Evolutionary conservation across 177 flowering plant genomes (phyloP).

Genomic region (Tripterygium wilfordii): DNA sequence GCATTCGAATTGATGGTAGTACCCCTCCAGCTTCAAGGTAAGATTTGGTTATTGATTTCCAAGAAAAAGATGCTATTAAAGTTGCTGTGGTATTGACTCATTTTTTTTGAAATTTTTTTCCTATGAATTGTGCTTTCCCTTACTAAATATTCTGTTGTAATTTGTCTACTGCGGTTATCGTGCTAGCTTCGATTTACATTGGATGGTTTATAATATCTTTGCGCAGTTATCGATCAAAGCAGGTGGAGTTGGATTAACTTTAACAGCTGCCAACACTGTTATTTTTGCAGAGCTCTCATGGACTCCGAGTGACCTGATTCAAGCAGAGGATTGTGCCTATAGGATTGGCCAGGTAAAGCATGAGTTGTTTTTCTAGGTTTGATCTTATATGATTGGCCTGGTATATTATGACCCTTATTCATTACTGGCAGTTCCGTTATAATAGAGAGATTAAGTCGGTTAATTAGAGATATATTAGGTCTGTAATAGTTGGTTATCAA

Average conservation of each 20-base stretch:
- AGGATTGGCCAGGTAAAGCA: slow-evolving; percentile 88
- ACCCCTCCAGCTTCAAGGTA: slow-evolving; percentile 80
- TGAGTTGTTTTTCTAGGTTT: too few species aligned
- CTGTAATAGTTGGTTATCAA: too few species aligned
- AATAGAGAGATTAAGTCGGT: too few species aligned
- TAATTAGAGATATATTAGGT: too few species aligned
- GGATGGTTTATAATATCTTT: slow-evolving; percentile 2
- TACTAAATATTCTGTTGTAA: background rate
- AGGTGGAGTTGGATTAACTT: slow-evolving; percentile 88
- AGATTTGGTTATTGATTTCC: slow-evolving; percentile 76
- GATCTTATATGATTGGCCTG: too few species aligned
- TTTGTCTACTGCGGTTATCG: too few species aligned
- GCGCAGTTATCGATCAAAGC: slow-evolving; percentile 87
- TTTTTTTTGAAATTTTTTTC: background rate
- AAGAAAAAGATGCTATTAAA: slow-evolving; percentile 75
- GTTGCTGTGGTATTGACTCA: slow-evolving; percentile 76
- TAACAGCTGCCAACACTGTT: slow-evolving; percentile 97
- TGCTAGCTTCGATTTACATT: background rate
- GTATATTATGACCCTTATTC: too few species aligned
- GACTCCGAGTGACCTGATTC: slow-evolving; percentile 96
- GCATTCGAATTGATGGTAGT: slow-evolving; percentile 88
- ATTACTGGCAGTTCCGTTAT: too few species aligned
- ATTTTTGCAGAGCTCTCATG: slow-evolving; percentile 92
- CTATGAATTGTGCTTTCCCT: background rate
- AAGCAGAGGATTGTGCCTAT: slow-evolving; percentile 98